Evolutionary conservation across 2,329 filamentous ascomycete genomes (phyloP), one percentile per base, ranked within the genome.

Genomic region (Orbilia oligospora): DNA sequence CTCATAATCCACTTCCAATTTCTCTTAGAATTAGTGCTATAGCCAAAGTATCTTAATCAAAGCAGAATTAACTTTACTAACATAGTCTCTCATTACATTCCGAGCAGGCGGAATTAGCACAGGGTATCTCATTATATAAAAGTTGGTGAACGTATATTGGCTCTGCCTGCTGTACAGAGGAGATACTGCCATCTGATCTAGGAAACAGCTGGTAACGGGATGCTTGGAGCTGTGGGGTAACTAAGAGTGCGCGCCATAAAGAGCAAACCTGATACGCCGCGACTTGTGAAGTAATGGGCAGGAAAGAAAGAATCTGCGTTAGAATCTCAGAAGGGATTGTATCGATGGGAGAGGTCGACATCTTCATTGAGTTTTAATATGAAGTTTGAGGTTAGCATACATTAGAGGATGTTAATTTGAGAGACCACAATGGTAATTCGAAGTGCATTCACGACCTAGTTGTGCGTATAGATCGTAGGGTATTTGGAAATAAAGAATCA

Each of bases 241-340:
- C 8, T 5, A 67, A 33, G 3, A 67, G 27, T 10, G 27, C 12
- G 10, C 64, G 46, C 61, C 61, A 67, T 3, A 44, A 9, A 9
- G 18, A 2, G 27, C 70, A 75, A 12, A 68, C 53, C 8, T 49
- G 24, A 22, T 30, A 44, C 6, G 63, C 63, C 6, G 22, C 6
- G 18, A 75, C 5, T 41, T 75, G 71, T 16, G 66, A 49, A 1
- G 20, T n/a, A n/a, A 61, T 49, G 2, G n/a, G 9, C n/a, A 75
- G 63, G 14, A 38, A 53, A n/a, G 49, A 56, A 33, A 75, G 63
- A 5, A 68, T 61, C 8, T 49, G 18, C 5, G 30, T 14, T 14
- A 68, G 61, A 22, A 75, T 44, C 18, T 75, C 71, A 1, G n/a
- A 14, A 1, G 71, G 71, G 9, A 68, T 51, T 14, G 16, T 36